Evolutionary conservation across 208 protist species (phyloP), one percentile per base, ranked within the genome.

Genomic region (Jaenimonas drosophilae): DNA sequence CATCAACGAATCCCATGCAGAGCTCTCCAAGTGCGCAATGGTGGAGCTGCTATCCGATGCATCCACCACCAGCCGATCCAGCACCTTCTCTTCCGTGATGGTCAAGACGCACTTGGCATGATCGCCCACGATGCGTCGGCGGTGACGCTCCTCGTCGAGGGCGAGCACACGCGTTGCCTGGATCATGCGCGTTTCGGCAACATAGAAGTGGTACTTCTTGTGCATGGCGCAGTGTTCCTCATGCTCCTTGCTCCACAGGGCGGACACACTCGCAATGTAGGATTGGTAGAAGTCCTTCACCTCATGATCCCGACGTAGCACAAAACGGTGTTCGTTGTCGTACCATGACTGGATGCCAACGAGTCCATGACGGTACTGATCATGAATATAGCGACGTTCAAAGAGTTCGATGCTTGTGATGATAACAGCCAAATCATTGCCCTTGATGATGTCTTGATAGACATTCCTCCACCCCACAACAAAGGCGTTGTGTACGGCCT

Each of bases 371-470:
- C 74, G 55, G 52, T 68, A 63, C 55, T 79, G 67, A 32, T 81
- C 74, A 28, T 59, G 58, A 16, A 88, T 46, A 28, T 68, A 70
- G 17, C 58, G 59, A 9, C 79, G 54, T 39, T 81, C 64, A 21
- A 84, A 67, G 4, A 80, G 41, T 47, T 88, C 74, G 11, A 88
- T 47, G 28, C 64, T 50, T 25, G 59, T n/a, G 23, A 88, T 40
- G 41, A 77, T 54, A n/a, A n/a, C 28, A 7, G 40, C 24, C 1
- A 63, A 38, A n/a, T 64, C 70, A 0, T 56, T 53, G 16, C 48
- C 49, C 2, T 47, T 59, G 4, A 28, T 59, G 23, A 72, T 64
- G 16, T 29, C 40, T 31, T 73, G 66, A 54, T 73, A 71, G n/a
- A 78, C 64, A 0, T 41, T 36, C 6, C 79, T 59, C 75, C 79